These are phyloP conservation scores for Penicillium angulare DNA, from an alignment of 495 filamentous ascomycete species.

Conservation along the genomic window DNA sequence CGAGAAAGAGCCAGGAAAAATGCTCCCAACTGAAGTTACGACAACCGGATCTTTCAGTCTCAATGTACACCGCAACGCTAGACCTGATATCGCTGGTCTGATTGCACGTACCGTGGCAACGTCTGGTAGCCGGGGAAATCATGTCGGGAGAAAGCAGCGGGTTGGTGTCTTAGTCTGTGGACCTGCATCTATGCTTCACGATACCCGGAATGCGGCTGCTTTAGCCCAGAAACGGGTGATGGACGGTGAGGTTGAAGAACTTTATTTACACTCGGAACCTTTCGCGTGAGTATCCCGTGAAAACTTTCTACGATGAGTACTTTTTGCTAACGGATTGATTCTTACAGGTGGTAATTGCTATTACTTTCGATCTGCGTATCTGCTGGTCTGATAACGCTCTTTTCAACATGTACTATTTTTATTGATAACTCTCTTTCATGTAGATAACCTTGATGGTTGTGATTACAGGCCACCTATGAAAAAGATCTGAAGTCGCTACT, in stretches of 20 bases:
- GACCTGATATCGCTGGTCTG: conserved; percentile 39
- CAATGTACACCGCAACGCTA: conserved; percentile 22
- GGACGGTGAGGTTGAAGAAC: conserved; percentile 40
- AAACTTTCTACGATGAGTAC: neutral
- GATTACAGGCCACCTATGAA: no score
- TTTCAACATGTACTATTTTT: neutral
- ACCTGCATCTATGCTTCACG: conserved; percentile 48
- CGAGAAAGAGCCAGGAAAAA: conserved; percentile 6
- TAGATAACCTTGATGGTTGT: no score
- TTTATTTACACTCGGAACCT: conserved; percentile 53
- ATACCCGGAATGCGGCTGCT: conserved; percentile 49
- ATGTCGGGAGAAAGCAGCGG: conserved; percentile 18
- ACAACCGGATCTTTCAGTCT: conserved; percentile 20
- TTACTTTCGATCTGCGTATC: neutral
- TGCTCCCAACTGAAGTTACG: conserved; percentile 11
- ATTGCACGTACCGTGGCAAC: conserved; percentile 28
- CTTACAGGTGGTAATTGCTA: neutral
- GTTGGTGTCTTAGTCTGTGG: conserved; percentile 52
- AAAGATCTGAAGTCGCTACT: no score
- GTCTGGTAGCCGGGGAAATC: conserved; percentile 9
- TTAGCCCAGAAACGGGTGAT: conserved; percentile 40
- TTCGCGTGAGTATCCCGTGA: conserved; percentile 41
- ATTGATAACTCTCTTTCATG: no score
- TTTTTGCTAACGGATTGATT: no score
- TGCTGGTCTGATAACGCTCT: conserved; percentile 5